Evolutionary conservation across 2,329 filamentous ascomycete genomes (phyloP), one percentile per base, ranked within the genome.

Genomic region (Lithohypha guttulata): DNA sequence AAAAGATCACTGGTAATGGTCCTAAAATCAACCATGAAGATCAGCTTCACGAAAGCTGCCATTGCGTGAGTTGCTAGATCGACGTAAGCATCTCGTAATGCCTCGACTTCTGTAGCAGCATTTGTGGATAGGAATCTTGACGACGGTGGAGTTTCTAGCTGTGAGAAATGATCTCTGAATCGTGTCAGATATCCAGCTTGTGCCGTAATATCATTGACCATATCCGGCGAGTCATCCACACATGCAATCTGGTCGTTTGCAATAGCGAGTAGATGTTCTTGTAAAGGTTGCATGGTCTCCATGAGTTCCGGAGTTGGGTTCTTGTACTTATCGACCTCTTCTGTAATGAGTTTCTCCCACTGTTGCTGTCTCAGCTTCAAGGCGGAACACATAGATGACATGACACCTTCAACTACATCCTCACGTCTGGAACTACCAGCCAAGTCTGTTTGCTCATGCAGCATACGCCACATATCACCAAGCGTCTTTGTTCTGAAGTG

Each of bases 221-320:
- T 81, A 49, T 81, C 81, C 55, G 72, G 66, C 43, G 75, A 76
- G 58, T 96, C 93, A 59, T 96, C 91, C 54, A 98, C 94, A 61
- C 86, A 95, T 41, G 87, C 87, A 57, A 98, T 96, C 60, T 98
- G 91, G 63, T 98, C 91, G 64, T 98, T 98, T 51, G 93, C 91
- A 42, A 93, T 85, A 31, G 91, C 87, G 38, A 98, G 79, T 41
- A 98, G 79, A 86, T 89, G 98, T 64, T 98, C 91, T 55, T 79
- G 75, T 29, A 79, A 59, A 14, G 70, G 60, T 58, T 93, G 84
- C 19, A 94, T 67, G 2, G 81, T 76, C 58, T 93, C 85, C 54
- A 58, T 54, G 45, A 64, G 60, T 13, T 68, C 64, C 10, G 59
- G 55, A 42, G 63, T 52, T 44, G 63, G 51, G 42, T 56, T 51